phyloP scores from a whole-genome alignment of 108 stramenopile species.

The Mediolabrus comicus region DNA sequence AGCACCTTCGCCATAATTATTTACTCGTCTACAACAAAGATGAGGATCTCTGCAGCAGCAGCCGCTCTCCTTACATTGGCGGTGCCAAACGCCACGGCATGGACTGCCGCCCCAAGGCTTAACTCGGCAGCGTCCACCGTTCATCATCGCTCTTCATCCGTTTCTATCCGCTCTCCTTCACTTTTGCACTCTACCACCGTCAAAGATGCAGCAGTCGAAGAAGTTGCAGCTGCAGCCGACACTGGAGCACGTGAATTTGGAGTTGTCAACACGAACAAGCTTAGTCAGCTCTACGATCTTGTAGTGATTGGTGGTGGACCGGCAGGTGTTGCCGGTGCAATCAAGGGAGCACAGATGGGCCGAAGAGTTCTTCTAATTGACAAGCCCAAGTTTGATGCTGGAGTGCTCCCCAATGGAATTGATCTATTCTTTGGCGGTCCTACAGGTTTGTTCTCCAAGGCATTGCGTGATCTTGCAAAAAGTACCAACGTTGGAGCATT shows the following conservation, averaged over 20 bases:
- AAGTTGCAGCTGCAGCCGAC: neutral
- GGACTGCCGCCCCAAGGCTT: constrained; percentile 1
- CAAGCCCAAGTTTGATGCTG: constrained; percentile 17
- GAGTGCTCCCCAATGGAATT: constrained; percentile 11
- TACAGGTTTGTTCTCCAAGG: constrained; percentile 33
- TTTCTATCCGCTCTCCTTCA: neutral
- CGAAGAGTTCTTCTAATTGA: constrained; percentile 22
- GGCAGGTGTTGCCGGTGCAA: constrained; percentile 70
- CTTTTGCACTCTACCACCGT: neutral
- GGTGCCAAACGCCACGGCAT: neutral
- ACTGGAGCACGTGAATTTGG: neutral
- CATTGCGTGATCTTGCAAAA: constrained; percentile 22
- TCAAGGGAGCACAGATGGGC: constrained; percentile 19
- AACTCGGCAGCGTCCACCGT: neutral
- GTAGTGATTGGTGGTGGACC: constrained; percentile 74
- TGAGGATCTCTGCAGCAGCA: neutral
- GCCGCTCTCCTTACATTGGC: neutral
- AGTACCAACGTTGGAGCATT: constrained; percentile 9
- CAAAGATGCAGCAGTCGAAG: neutral
- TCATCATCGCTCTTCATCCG: neutral
- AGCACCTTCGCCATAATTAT: too few relatives aligned
- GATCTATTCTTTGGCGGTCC: constrained; percentile 27
- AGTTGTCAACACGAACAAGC: constrained; percentile 15
- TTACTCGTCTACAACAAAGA: too few relatives aligned
- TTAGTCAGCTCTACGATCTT: constrained; percentile 59